Evolutionary conservation across 257 asterid genomes (phyloP).

Genomic region (Rhazya stricta): DNA sequence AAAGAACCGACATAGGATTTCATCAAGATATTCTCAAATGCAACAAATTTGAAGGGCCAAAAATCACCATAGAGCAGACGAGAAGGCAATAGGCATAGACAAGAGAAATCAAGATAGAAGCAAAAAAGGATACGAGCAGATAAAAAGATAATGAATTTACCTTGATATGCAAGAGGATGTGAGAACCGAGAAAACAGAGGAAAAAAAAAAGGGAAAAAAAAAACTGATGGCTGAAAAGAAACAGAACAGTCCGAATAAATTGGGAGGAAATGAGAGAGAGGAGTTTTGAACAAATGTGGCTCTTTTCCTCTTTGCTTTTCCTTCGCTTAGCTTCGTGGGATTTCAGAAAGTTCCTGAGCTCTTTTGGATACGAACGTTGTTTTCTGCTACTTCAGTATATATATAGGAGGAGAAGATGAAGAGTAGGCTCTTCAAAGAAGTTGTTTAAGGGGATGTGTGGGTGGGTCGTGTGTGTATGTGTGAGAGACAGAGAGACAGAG

Average conservation of each 20-base stretch:
- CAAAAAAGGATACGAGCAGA: neutral
- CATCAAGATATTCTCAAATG: neutral
- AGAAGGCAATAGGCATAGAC: slow-evolving; percentile 1
- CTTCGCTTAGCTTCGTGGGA: neutral
- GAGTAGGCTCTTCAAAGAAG: neutral
- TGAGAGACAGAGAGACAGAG: slow-evolving; percentile 6
- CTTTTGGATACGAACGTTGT: neutral
- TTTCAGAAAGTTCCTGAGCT: neutral
- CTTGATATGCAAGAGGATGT: slow-evolving; percentile 17
- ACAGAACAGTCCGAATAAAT: slow-evolving; percentile 8
- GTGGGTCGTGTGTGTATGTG: neutral
- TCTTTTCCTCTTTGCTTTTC: neutral
- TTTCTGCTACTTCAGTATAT: neutral
- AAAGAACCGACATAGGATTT: slow-evolving; percentile 11
- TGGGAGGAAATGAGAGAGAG: slow-evolving; percentile 7
- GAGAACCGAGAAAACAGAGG: slow-evolving; percentile 8
- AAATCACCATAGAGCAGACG: neutral
- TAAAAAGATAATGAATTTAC: slow-evolving; percentile 14
- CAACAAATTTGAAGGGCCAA: neutral
- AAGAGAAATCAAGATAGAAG: neutral
- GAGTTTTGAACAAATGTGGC: slow-evolving; percentile 6
- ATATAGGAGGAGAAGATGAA: neutral
- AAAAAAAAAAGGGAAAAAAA: too few relatives aligned
- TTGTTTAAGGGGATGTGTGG: neutral
- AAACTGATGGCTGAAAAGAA: neutral